These are phyloP conservation scores for Nitzschia sp. DNA, from an alignment of 108 stramenopile species.

Conservation along the genomic window DNA sequence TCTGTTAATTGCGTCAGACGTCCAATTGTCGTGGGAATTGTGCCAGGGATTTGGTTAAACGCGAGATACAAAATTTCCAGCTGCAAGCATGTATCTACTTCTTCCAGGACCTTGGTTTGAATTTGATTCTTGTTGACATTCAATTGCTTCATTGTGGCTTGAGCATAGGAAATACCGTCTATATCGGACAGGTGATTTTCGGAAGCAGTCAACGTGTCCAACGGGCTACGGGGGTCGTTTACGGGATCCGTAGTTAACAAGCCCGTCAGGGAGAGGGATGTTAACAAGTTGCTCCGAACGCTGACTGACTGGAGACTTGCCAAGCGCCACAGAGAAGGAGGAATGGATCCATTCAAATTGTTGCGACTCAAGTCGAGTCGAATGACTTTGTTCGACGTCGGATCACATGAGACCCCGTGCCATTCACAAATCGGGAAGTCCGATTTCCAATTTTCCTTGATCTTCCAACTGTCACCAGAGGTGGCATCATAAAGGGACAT, in stretches of 20 bases:
- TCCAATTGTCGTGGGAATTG: slow-evolving; percentile 22
- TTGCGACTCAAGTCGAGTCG: slow-evolving; percentile 52
- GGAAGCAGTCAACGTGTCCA: not conserved
- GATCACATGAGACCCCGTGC: slow-evolving; percentile 15
- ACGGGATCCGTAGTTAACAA: not conserved
- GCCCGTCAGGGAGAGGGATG: not conserved
- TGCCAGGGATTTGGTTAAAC: slow-evolving; percentile 21
- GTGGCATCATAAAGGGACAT: slow-evolving; percentile 23
- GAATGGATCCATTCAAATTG: slow-evolving; percentile 52
- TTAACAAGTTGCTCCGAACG: slow-evolving; percentile 16
- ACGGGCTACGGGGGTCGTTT: not conserved
- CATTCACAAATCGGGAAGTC: slow-evolving; percentile 33
- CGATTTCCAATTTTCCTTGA: slow-evolving; percentile 16
- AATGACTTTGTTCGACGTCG: slow-evolving; percentile 5
- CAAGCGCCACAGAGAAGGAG: slow-evolving; percentile 27
- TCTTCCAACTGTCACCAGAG: slow-evolving; percentile 22
- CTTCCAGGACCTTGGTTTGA: slow-evolving; percentile 22
- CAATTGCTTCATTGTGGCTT: slow-evolving; percentile 9
- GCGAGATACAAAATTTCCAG: slow-evolving; percentile 16
- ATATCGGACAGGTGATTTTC: slow-evolving; percentile 22
- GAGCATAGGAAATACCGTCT: slow-evolving; percentile 10
- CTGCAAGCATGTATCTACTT: slow-evolving; percentile 9
- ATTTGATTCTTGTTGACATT: slow-evolving; percentile 30
- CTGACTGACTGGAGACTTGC: not conserved
- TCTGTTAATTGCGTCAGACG: slow-evolving; percentile 38